phyloP scores from a whole-genome alignment of 1,284 basidiomycete species.

The Erythrobasidium hasegawianum region DNA sequence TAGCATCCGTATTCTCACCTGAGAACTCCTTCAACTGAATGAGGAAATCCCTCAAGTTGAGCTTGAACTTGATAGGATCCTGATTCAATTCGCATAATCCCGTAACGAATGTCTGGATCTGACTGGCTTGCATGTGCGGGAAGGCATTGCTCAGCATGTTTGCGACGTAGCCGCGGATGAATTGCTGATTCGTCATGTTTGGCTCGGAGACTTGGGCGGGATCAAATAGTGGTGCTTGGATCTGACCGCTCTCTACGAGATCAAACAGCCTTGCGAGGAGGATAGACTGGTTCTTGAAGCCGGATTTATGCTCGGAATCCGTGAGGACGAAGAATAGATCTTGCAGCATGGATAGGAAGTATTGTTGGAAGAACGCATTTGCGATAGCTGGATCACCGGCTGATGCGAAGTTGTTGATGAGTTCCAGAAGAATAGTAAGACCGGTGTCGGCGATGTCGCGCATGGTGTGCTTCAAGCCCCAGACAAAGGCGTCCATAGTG shows the following conservation, averaged over 20 bases:
- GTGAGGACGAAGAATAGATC: constrained; percentile 98
- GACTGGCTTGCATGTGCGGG: constrained; percentile 79
- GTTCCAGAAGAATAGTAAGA: constrained; percentile 82
- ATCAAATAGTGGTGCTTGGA: constrained; percentile 83
- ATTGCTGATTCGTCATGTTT: constrained; percentile 72
- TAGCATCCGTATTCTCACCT: constrained; percentile 66
- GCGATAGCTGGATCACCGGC: constrained; percentile 68
- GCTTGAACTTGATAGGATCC: constrained; percentile 90
- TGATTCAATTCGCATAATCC: constrained; percentile 78
- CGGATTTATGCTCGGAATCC: constrained; percentile 97
- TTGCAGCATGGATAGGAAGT: constrained; percentile 87
- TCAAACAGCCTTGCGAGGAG: constrained; percentile 92
- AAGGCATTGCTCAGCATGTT: constrained; percentile 83
- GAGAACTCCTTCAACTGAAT: constrained; percentile 86
- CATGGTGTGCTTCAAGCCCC: constrained; percentile 99
- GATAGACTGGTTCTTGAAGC: constrained; percentile 49
- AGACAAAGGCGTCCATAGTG: constrained; percentile 96
- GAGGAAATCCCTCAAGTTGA: constrained; percentile 72
- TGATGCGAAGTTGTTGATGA: constrained; percentile 90
- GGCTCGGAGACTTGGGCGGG: constrained; percentile 68
- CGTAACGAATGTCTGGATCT: constrained; percentile 74
- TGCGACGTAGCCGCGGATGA: constrained; percentile 82
- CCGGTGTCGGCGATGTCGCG: constrained; percentile 97
- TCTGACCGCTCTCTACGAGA: constrained; percentile 76
- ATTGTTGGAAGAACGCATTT: constrained; percentile 83